A percentile compares a stretch with the other conserved stretches of the same genome.
Conservation (phyloP, 1,139 yeast species). For the Hansenula anomala region DNA sequence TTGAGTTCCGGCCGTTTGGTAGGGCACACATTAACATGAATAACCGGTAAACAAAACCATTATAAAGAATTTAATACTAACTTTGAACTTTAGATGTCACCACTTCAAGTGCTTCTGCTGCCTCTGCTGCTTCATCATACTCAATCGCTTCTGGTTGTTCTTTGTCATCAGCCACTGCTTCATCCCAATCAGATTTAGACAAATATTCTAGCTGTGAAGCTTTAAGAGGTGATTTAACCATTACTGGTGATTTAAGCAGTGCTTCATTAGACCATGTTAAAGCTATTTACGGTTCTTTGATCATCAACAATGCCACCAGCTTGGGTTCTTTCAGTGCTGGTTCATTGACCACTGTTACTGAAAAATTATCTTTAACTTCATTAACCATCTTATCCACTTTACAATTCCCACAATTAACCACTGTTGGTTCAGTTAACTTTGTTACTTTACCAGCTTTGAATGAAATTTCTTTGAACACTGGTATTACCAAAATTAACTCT, state of each 20-base stretch:
- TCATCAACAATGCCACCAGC: conserved; percentile 57
- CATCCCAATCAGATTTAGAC: conserved; percentile 77
- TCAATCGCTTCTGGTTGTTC: conserved; percentile 34
- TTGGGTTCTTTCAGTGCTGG: conserved; percentile 72
- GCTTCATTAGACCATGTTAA: conserved; percentile 57
- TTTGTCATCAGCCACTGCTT: conserved; percentile 55
- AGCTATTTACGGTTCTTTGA: conserved; percentile 72
- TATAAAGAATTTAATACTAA: conserved; percentile 12
- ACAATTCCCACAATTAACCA: conserved; percentile 72
- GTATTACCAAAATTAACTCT: conserved; percentile 69
- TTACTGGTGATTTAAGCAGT: conserved; percentile 57
- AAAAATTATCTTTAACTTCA: conserved; percentile 54
- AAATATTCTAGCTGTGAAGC: conserved; percentile 69
- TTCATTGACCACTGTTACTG: conserved; percentile 68
- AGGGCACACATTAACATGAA: no score
- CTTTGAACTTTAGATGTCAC: conserved; percentile 6
- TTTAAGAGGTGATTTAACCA: conserved; percentile 71
- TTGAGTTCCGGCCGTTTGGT: no score
- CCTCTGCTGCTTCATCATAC: conserved; percentile 24
- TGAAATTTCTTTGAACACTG: conserved; percentile 64
- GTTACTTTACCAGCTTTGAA: conserved; percentile 81
- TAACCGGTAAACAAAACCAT: no score
- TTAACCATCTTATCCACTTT: conserved; percentile 66
- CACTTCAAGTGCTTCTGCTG: conserved; percentile 22
- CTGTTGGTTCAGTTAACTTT: conserved; percentile 76